These are phyloP conservation scores for Dipteronia sinensis DNA, from an alignment of 345 rosid genomes.

Conservation along the genomic window DNA sequence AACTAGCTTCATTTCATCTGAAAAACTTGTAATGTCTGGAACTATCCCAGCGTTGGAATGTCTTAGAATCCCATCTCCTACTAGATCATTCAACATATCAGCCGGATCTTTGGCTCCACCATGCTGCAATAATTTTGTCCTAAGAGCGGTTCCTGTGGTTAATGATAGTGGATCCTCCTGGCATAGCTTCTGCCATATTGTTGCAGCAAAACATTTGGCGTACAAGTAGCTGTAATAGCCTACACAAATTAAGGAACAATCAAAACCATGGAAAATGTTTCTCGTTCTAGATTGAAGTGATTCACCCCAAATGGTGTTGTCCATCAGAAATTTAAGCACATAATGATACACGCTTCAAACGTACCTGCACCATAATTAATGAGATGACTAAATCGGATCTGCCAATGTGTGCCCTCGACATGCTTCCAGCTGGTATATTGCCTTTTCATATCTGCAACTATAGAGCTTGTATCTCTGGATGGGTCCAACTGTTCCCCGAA, in stretches of 20 bases:
- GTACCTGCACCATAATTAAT: constrained; percentile 89
- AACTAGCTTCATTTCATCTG: constrained; percentile 48
- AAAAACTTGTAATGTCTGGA: constrained; percentile 60
- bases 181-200: constrained; percentile 81
- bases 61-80: constrained; percentile 60
- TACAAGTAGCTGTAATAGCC: constrained; percentile 88
- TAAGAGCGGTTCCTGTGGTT: constrained; percentile 63
- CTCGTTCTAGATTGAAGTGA: not conserved
- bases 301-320: not conserved
- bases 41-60: constrained; percentile 54
- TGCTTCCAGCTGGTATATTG: constrained; percentile 84
- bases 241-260: constrained; percentile 23
- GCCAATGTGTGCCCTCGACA: constrained; percentile 88
- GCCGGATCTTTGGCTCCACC: constrained; percentile 93
- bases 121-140: constrained; percentile 68
- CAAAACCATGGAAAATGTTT: not conserved
- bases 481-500: constrained; percentile 69
- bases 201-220: constrained; percentile 85
- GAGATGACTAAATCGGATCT: constrained; percentile 80
- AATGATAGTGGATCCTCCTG: constrained; percentile 83
- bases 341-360: not conserved
- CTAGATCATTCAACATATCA: constrained; percentile 66
- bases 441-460: constrained; percentile 71
- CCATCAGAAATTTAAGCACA: not conserved
- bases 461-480: constrained; percentile 49